Conservation (phyloP, 1,284 basidiomycete genomes). For the Sphagnurus paluster region DNA sequence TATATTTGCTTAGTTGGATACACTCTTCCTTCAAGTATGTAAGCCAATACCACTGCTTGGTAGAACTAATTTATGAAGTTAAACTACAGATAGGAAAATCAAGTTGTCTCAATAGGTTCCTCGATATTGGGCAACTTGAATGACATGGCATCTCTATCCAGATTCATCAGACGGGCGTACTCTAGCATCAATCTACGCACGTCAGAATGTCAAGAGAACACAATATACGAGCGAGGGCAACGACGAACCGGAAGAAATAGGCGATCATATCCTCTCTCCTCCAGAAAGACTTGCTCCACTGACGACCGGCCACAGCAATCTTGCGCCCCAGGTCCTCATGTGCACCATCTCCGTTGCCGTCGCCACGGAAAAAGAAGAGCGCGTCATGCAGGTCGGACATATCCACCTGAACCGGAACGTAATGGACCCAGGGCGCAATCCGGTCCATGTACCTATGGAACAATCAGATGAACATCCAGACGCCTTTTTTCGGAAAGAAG, state of each 20-base stretch:
- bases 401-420: constrained; percentile 58
- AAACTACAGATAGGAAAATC: too few species aligned
- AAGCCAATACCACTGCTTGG: too few species aligned
- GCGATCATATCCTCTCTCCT: constrained; percentile 67
- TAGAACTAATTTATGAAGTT: too few species aligned
- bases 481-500: not conserved
- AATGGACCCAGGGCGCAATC: constrained; percentile 60
- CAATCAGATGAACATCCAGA: not conserved
- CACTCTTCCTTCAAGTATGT: too few species aligned
- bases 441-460: constrained; percentile 37
- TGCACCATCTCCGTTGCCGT: constrained; percentile 37
- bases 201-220: not conserved
- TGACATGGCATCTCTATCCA: not conserved
- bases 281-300: constrained; percentile 63
- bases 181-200: constrained; percentile 39
- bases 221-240: not conserved
- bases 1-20: too few species aligned
- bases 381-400: constrained; percentile 56
- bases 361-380: constrained; percentile 60
- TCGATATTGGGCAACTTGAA: too few species aligned
- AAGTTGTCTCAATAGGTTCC: too few species aligned
- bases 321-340: constrained; percentile 55
- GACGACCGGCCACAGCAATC: constrained; percentile 54
- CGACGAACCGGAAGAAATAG: constrained; percentile 57
- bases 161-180: constrained; percentile 39